Percentiles rank a stretch among this genome's conserved stretches.
phyloP scores from a whole-genome alignment of 805 yeast species.

The Sugiyamaella qingdaonensis region DNA sequence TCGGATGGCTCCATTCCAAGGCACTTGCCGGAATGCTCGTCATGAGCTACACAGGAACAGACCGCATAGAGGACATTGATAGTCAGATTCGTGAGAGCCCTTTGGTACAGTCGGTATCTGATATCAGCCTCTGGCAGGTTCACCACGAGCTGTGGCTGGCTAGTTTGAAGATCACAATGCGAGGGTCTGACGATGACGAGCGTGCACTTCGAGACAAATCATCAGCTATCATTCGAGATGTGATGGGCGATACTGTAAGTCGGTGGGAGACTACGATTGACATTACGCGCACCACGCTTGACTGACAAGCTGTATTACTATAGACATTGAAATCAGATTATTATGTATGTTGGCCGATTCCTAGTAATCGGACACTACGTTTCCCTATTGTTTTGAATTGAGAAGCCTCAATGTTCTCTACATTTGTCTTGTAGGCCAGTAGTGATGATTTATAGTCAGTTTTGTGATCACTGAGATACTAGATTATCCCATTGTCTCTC shows the following conservation, averaged over 20 bases:
- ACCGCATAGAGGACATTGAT: slow-evolving; percentile 29
- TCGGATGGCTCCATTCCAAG: slow-evolving; percentile 39
- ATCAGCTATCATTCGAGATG: slow-evolving; percentile 23
- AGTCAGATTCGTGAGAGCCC: slow-evolving; percentile 25
- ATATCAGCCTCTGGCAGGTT: slow-evolving; percentile 40
- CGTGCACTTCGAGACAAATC: slow-evolving; percentile 31
- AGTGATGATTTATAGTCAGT: too few species aligned
- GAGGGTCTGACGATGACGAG: slow-evolving; percentile 33
- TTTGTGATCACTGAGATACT: not conserved
- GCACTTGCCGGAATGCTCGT: slow-evolving; percentile 42
- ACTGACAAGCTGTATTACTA: slow-evolving; percentile 1
- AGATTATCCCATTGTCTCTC: slow-evolving; percentile 19
- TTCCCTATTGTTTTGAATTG: not conserved
- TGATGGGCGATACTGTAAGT: slow-evolving; percentile 22
- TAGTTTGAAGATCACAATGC: slow-evolving; percentile 32
- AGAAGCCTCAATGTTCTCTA: not conserved
- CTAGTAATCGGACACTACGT: not conserved
- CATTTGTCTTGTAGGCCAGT: not conserved
- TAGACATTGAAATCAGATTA: not conserved
- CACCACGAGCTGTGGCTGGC: slow-evolving; percentile 41
- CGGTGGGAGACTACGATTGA: slow-evolving; percentile 38
- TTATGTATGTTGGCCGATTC: too few species aligned
- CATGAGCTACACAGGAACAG: slow-evolving; percentile 39
- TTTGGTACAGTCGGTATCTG: slow-evolving; percentile 29
- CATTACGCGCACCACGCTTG: slow-evolving; percentile 24